phyloP scores from a whole-genome alignment of 352 stramenopile genomes.

The Phytophthora europaea region DNA sequence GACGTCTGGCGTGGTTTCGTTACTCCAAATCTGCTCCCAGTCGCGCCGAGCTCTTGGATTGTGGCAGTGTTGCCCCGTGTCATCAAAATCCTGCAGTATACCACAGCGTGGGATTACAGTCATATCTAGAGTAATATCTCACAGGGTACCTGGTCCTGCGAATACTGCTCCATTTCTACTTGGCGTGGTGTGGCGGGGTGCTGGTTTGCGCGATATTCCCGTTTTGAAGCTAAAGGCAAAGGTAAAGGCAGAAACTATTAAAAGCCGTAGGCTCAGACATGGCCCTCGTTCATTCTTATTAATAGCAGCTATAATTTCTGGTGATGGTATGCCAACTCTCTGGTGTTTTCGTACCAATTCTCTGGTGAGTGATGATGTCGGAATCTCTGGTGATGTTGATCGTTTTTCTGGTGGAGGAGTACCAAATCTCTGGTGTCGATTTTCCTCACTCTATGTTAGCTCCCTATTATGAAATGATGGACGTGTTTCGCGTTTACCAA shows the following conservation, averaged over 20 bases:
- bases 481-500: no score
- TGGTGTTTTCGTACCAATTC: background rate
- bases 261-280: background rate
- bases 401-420: no score
- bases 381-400: no score
- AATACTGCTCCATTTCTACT: background rate
- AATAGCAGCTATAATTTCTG: background rate
- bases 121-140: background rate
- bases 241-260: background rate
- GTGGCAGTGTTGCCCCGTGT: background rate
- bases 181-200: background rate
- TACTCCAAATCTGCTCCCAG: background rate
- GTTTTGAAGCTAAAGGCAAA: background rate
- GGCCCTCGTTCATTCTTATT: background rate
- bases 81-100: background rate
- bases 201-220: background rate
- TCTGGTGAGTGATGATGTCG: background rate
- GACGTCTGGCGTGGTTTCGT: background rate
- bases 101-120: background rate
- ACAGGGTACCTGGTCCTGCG: background rate
- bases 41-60: background rate
- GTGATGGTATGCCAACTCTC: background rate
- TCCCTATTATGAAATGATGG: no score
- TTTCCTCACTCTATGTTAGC: no score
- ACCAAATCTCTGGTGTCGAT: background rate